Conservation (phyloP, 495 filamentous ascomycete species). For the Penicillium paradoxum region DNA sequence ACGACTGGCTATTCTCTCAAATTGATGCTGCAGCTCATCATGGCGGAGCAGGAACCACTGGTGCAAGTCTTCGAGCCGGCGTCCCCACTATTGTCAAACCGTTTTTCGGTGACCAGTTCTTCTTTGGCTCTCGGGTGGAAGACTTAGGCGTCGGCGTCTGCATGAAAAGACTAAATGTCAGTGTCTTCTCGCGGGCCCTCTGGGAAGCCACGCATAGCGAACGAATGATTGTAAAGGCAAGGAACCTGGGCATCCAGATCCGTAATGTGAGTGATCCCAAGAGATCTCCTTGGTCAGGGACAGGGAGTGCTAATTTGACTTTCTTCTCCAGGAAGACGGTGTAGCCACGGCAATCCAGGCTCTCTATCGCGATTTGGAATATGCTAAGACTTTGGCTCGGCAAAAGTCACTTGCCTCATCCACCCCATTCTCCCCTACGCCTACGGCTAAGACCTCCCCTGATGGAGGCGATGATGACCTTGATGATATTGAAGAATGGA, state of each 20-base stretch:
- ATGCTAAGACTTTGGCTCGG: constrained; percentile 83
- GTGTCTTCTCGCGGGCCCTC: constrained; percentile 74
- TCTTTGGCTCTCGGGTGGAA: constrained; percentile 85
- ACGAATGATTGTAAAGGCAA: constrained; percentile 84
- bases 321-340: constrained; percentile 66
- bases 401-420: constrained; percentile 43
- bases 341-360: constrained; percentile 84
- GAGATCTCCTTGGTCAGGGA: background rate
- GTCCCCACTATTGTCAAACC: constrained; percentile 93
- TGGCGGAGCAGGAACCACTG: constrained; percentile 91
- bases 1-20: constrained; percentile 94
- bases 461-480: constrained; percentile 42
- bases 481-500: constrained; percentile 61
- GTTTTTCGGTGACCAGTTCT: constrained; percentile 97
- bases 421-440: constrained; percentile 39
- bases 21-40: constrained; percentile 95
- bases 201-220: constrained; percentile 87
- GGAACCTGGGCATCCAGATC: constrained; percentile 76
- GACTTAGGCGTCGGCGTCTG: constrained; percentile 89
- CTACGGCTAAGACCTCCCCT: constrained; percentile 29
- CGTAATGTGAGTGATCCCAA: constrained; percentile 59
- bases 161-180: constrained; percentile 82
- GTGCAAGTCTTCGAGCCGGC: constrained; percentile 86
- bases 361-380: constrained; percentile 93
- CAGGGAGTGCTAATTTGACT: background rate